Percentiles rank a stretch among this genome's conserved stretches.
Conservation (phyloP, 345 rosid species). For the Pelargonium nanum region DNA sequence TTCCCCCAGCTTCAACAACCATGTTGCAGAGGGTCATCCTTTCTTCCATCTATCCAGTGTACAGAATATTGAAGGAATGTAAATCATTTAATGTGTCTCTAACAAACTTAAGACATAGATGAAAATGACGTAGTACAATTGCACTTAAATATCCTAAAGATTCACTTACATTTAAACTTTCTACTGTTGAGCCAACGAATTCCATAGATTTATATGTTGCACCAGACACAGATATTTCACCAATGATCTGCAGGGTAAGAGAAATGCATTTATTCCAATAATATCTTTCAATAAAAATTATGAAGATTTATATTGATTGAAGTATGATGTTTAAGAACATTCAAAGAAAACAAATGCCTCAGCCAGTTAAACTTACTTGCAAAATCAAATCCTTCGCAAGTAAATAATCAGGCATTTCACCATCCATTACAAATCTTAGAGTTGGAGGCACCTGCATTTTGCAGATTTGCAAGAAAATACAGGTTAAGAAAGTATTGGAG, state of each 20-base stretch:
- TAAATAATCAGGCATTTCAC: constrained; percentile 87
- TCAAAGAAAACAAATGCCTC: constrained; percentile 7
- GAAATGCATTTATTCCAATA: not conserved
- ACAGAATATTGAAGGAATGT: constrained; percentile 11
- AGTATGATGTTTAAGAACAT: not conserved
- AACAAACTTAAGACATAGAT: not conserved
- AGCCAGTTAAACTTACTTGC: constrained; percentile 47
- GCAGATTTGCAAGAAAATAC: constrained; percentile 1
- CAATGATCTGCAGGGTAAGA: constrained; percentile 53
- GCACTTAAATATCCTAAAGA: not conserved
- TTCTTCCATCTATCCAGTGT: constrained; percentile 85
- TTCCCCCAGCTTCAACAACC: constrained; percentile 98
- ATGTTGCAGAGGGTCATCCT: constrained; percentile 95
- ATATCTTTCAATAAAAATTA: not conserved
- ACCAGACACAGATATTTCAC: constrained; percentile 95
- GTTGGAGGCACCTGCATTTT: constrained; percentile 81
- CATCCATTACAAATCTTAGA: constrained; percentile 88
- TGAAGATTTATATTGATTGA: not conserved
- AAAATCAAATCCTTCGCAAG: constrained; percentile 95
- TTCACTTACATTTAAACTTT: constrained; percentile 63
- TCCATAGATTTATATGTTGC: constrained; percentile 98
- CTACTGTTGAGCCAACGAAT: constrained; percentile 82
- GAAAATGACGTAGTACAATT: not conserved
- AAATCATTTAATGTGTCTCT: not conserved
- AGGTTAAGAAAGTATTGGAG: not conserved